Evolutionary conservation across 169 alveolate genomes (phyloP), one percentile per base, ranked within the genome.

Genomic region (Plasmodium coatneyi): DNA sequence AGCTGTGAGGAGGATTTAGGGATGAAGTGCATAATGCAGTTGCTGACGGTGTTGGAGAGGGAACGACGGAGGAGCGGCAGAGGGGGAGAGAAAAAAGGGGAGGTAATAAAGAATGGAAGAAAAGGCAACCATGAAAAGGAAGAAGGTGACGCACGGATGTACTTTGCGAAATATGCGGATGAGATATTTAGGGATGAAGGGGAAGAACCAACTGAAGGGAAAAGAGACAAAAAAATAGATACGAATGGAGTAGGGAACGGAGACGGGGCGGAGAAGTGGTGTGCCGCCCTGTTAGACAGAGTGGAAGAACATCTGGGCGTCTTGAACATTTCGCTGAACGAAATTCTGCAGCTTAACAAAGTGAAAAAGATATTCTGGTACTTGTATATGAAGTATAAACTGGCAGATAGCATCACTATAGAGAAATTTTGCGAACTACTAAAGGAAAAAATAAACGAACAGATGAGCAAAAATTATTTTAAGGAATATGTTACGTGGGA

Each of bases 301-400:
- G 49, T 81, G 74, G 76, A 81, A 70, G 46, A 71, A 6, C 60
- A 82, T 28, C 56, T 91, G 39, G 74, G 82, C 3, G 54, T 32
- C 54, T 14, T 91, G 7, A 80, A 32, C 2, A 46, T 91, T 49
- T n/a, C 79, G n/a, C 60, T 91, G 12, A 74, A 91, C 10, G 95
- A 91, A 81, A 16, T 78, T 56, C n/a, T 91, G 34, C 34, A 80
- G 25, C 66, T 91, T 36, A 71, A 81, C 41, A 91, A 82, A 19
- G 46, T 91, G 56, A 71, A 80, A 71, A 81, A 52, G 19, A 56
- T 91, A 10, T 91, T 91, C 76, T 91, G 95, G 95, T 91, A 81
- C 74, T 72, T 91, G 56, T 91, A 91, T 22, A 81, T 91, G 74
- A 91, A 91, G 60, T 41, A 16, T 56, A 79, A 36, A 12, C 16